These are phyloP conservation scores for Puccinia hordei DNA, from an alignment of 1,284 basidiomycete species.

Conservation along the genomic window DNA sequence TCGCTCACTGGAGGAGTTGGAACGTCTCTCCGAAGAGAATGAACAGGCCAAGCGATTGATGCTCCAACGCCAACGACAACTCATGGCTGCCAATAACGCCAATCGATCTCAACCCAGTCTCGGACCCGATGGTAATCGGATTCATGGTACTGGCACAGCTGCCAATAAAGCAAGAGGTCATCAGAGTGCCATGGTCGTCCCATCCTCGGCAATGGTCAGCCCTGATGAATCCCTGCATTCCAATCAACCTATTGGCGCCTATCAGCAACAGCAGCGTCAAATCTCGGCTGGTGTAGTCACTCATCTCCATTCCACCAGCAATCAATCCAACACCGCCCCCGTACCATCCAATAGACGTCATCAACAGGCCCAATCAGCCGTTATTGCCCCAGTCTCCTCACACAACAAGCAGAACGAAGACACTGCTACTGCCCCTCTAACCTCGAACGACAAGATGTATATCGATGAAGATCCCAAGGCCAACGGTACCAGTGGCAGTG, in stretches of 20 bases:
- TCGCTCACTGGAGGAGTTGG: conserved; percentile 74
- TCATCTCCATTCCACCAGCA: conserved; percentile 21
- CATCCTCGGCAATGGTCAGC: conserved; percentile 29
- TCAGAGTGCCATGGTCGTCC: conserved; percentile 51
- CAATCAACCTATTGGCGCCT: conserved; percentile 12
- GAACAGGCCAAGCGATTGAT: conserved; percentile 78
- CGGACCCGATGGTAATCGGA: conserved; percentile 9
- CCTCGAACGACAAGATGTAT: conserved; percentile 3
- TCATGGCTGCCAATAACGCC: conserved; percentile 35
- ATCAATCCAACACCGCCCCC: neutral
- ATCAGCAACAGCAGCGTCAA: conserved; percentile 49
- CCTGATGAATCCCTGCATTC: conserved; percentile 12
- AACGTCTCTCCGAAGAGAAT: conserved; percentile 76
- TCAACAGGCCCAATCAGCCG: conserved; percentile 46
- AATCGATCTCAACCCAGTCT: conserved; percentile 22
- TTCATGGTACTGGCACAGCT: conserved; percentile 22
- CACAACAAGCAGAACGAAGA: conserved; percentile 46
- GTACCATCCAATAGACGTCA: conserved; percentile 5
- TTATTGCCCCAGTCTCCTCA: conserved; percentile 28
- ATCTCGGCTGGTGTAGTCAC: conserved; percentile 22
- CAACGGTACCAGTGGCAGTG: neutral
- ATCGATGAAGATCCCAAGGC: conserved; percentile 14
- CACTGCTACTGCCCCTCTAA: neutral
- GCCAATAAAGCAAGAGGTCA: conserved; percentile 38
- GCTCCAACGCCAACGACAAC: conserved; percentile 66